Evolutionary conservation across 1,284 basidiomycete species (phyloP), one percentile per base, ranked within the genome.

Genomic region (Meira nashicola): DNA sequence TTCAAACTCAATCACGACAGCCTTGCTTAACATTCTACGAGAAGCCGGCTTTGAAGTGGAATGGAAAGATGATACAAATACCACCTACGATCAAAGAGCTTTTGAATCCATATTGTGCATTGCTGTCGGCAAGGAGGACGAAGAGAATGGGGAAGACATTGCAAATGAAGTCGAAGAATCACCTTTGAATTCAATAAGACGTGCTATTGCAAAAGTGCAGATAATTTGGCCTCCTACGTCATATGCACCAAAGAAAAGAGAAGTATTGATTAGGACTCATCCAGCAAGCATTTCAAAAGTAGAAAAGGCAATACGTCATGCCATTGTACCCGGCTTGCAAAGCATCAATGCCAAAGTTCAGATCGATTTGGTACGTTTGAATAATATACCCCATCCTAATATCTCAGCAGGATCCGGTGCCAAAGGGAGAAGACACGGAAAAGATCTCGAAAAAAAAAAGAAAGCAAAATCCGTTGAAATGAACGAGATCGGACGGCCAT

Each of bases 191-290:
- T 3, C 17, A 37, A 8, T 7, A 21, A 14, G 17, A 14, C 46
- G 46, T 15, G 17, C 17, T 25, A 7, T 14, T 17, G 53, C 12
- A 3, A 28, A 28, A 14, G 25, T 49, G 19, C 46, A 49, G n/a
- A 21, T 56, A 8, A n/a, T 56, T n/a, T 33, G 40, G 55, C 12
- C 15, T 25, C n/a, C 38, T 17, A 7, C 37, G 2, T 7, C 2
- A 14, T 5, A 53, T 8, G 21, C 46, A 7, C 7, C n/a, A 5
- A 53, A 53, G 15, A 17, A 15, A 19, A 5, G 15, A n/a, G 38
- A 41, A 37, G 37, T 41, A 14, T 25, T 53, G 14, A 19, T 53
- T n/a, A n/a, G 39, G 8, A 53, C 50, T 5, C 50, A 53, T 41
- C 50, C 50, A 8, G 28, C 50, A 12, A 28, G 12, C 28, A 28